Evolutionary conservation across 129 eudicot species (phyloP), one percentile per base, ranked within the genome.

Genomic region (Arctium lappa): DNA sequence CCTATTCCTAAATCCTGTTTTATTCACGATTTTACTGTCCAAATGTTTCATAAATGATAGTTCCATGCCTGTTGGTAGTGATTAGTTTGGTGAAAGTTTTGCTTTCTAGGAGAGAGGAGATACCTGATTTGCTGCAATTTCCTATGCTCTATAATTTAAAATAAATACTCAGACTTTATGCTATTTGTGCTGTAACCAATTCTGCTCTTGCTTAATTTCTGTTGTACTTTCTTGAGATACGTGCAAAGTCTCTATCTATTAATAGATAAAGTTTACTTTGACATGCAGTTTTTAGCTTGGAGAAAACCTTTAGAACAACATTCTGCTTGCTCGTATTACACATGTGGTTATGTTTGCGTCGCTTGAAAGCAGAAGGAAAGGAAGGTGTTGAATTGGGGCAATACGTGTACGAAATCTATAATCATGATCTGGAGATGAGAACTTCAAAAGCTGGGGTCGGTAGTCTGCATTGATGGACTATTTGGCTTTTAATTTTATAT

Each of bases 331-430:
- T 95, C 12, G 93, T 95, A 31, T 85, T 95, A 68, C 99, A 95
- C 83, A 95, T 91, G 98, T 95, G 99, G 99, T 89, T 95, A 74
- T 91, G 97, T 90, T 87, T 93, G 73, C 97, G 97, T 79, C 97
- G 98, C 18, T 72, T 95, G 79, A 93, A 90, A 87, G 91, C 89
- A 71, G 99, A 93, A 77, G 98, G 98, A 69, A 84, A 90, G 32
- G 99, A 93, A 76, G 99, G 97, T 44, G 92, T 86, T 81, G 97
- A 95, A 82, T 86, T 95, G 89, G 99, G 97, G 72, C 99, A 95
- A 74, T 89, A 93, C 65, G 82, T 95, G 53, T 95, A 91, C 83
- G 99, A 95, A 87, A 88, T 90, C 65, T 95, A 91, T 86, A 95
- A 95, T 86, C 99, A 95, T 79, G 98, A 95, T 82, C 77, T 95